A percentile compares a stretch with the other conserved stretches of the same genome.
Conservation (phyloP, 1,284 basidiomycete genomes). For the Meira nashicola region DNA sequence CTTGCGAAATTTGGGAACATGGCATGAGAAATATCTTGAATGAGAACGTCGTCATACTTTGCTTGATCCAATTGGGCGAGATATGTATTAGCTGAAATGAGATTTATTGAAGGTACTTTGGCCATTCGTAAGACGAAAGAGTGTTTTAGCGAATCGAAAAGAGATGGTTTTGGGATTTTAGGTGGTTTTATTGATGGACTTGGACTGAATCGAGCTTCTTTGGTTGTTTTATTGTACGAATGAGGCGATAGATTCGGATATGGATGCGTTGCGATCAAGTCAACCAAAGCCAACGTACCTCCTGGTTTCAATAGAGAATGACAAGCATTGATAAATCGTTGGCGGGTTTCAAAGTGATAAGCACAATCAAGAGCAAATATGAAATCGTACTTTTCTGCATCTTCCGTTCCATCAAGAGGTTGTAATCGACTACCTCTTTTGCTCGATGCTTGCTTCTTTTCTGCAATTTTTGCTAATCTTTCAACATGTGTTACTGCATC, state of each 20-base stretch:
- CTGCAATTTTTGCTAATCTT: constrained; percentile 16
- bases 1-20: constrained; percentile 43
- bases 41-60: constrained; percentile 22
- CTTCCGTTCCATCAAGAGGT: not conserved
- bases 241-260: constrained; percentile 16
- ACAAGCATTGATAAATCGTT: constrained; percentile 31
- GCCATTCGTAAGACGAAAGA: constrained; percentile 11
- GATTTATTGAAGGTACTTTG: constrained; percentile 21
- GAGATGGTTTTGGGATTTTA: constrained; percentile 7
- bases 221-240: not conserved
- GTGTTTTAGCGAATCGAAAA: constrained; percentile 17
- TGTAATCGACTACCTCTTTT: too few species aligned
- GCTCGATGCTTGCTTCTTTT: too few species aligned
- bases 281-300: constrained; percentile 39
- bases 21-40: constrained; percentile 38
- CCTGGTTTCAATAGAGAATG: constrained; percentile 24
- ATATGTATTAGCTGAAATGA: constrained; percentile 34
- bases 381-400: constrained; percentile 24
- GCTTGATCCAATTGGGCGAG: constrained; percentile 20
- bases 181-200: constrained; percentile 7
- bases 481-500: constrained; percentile 22
- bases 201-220: not conserved
- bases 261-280: constrained; percentile 37
- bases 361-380: constrained; percentile 50
- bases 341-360: constrained; percentile 42